Base-by-base conservation (phyloP, 176 grass and related monocot species). In the Luzula sylvatica region DNA sequence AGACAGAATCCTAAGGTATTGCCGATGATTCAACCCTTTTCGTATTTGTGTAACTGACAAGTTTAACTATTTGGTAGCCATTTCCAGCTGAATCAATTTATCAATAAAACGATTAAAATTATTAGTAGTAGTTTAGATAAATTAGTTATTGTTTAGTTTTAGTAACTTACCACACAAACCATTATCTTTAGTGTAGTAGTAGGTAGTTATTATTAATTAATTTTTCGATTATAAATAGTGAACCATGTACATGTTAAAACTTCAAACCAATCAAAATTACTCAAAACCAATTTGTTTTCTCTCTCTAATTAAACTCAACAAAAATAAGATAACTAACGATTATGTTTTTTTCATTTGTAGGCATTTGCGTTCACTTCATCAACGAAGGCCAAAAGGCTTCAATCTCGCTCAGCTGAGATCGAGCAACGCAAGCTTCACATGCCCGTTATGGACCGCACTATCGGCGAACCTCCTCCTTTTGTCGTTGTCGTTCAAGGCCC, bases 401-500 rank as follows among this genome's bases (percentile, higher is more conserved):
- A 98, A 53, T 46, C 85, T 38, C 85, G 85, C 20, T 50, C 85
- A 6, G 77, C 81, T 8, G 92, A 98, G 52, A 61, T 86, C 70
- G 81, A 98, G 73, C 92, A 98, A 58, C 71, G 67, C 12, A 75
- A 67, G 45, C 85, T 98, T 59, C 92, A 83, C 78, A 59, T 90
- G 6, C 85, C 92, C 24, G 52, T 85, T 19, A 90, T 86, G 50
- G 92, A 98, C 27, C 80, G 85, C 6, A 71, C 81, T 22, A 82
- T 75, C 11, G 85, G 92, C 14, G 92, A 87, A 69, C 81, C 78
- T 23, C 74, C 92, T 41, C 92, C 92, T 17, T 90, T 90, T 65
- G 72, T 98, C 68, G 85, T 98, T n/a, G 78, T 98, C 52, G 92
- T 98, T 29, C 92, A 98, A 71, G 92, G 85, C 42, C 92, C 92